phyloP scores from a whole-genome alignment of 2,329 filamentous ascomycete genomes.

The Ascomycota sp. region DNA sequence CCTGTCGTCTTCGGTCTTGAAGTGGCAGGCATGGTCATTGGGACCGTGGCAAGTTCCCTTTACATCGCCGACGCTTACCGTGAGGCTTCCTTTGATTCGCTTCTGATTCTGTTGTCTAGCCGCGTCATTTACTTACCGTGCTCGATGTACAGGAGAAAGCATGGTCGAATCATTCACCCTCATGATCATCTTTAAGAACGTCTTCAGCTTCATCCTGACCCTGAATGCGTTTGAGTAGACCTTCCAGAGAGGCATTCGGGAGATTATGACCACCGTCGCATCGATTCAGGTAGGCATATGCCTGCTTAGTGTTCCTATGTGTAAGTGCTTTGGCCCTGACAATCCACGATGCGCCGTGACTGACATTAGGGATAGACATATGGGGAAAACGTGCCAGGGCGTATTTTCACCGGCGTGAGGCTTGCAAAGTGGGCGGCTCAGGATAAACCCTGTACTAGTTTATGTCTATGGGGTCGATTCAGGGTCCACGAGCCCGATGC shows the following conservation, averaged over 20 bases:
- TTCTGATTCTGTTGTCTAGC: background rate
- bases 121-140: background rate
- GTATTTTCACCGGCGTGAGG: slow-evolving; percentile 56
- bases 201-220: slow-evolving; percentile 74
- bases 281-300: slow-evolving; percentile 65
- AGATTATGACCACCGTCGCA: slow-evolving; percentile 47
- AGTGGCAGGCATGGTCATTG: slow-evolving; percentile 80
- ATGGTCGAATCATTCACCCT: slow-evolving; percentile 78
- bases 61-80: slow-evolving; percentile 90
- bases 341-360: background rate
- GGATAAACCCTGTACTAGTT: too few relatives aligned
- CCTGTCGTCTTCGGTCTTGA: slow-evolving; percentile 70
- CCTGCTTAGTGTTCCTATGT: slow-evolving; percentile 51
- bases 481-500: too few relatives aligned
- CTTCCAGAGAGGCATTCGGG: slow-evolving; percentile 36
- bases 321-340: slow-evolving; percentile 33
- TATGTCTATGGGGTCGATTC: too few relatives aligned
- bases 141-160: slow-evolving; percentile 37
- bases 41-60: slow-evolving; percentile 63
- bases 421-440: slow-evolving; percentile 25
- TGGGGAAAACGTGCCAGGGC: slow-evolving; percentile 59
- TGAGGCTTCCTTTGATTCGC: slow-evolving; percentile 19
- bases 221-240: slow-evolving; percentile 77
- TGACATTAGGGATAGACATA: slow-evolving; percentile 33
- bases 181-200: slow-evolving; percentile 83